Evolutionary conservation across 73 alveolate genomes (phyloP), one percentile per base, ranked within the genome.

Genomic region (Symbiodinium natans): DNA sequence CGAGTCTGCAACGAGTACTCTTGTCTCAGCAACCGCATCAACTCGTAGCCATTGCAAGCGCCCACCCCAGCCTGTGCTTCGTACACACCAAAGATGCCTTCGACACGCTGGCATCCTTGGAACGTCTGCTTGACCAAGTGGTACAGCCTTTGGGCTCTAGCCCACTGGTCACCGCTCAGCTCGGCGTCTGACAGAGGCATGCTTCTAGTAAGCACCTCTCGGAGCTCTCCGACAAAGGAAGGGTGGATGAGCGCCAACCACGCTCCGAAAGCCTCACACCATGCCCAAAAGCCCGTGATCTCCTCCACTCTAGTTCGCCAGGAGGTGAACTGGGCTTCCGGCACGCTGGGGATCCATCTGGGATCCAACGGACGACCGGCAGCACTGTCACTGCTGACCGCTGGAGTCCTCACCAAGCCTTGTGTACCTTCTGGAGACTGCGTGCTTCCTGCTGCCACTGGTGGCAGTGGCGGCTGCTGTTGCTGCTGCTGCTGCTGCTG

Each of bases 261-360:
- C 38, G 56, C 41, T 34, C 43, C 25, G 21, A 80, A 29, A 31
- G 43, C 56, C 31, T 80, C 87, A 80, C 38, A 10, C 54, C 56
- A 80, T 34, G 31, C 40, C 87, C 87, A 80, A 29, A 80, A 80
- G 34, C 87, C 87, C 3, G 29, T 10, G 21, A 80, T 36, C 56
- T 80, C 87, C 29, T 31, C 87, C 21, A n/a, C 41, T 31, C 87
- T 34, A 33, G 87, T 34, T 46, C 41, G 38, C 87, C 87, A 80
- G 27, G 54, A 11, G 34, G 54, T 10, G 56, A 41, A 80, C 56
- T 31, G n/a, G 31, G 59, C n/a, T 46, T 34, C 59, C 21, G 87
- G 87, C 59, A 80, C 40, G 59, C 33, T 7, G 13, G 87, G 87
- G 21, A 80, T 80, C 87, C 87, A 80, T 15, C 36, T 80, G 56